These are phyloP conservation scores for Meira nashicola DNA, from an alignment of 1,284 basidiomycete genomes.

Conservation along the genomic window DNA sequence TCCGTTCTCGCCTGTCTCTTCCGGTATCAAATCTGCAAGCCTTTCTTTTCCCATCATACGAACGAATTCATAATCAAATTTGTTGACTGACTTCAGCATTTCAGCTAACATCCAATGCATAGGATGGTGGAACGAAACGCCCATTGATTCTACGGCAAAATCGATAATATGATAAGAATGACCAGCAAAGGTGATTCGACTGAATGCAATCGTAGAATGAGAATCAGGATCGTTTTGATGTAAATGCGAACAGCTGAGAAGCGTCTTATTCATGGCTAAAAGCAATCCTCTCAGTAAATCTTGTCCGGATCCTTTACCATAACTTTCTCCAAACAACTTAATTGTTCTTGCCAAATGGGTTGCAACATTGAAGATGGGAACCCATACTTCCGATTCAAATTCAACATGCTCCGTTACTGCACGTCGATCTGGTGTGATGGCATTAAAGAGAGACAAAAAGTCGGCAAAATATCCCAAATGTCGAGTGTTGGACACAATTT, in stretches of 20 bases:
- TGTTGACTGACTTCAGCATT: constrained; percentile 63
- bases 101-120: constrained; percentile 88
- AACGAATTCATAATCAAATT: constrained; percentile 1
- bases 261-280: constrained; percentile 57
- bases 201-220: constrained; percentile 60
- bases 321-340: constrained; percentile 47
- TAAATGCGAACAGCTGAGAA: constrained; percentile 12
- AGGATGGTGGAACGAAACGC: constrained; percentile 82
- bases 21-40: constrained; percentile 23
- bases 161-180: constrained; percentile 64
- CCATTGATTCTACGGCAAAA: constrained; percentile 36
- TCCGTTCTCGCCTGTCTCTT: constrained; percentile 27
- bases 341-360: constrained; percentile 44
- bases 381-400: constrained; percentile 51
- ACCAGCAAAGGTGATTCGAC: constrained; percentile 59
- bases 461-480: constrained; percentile 35
- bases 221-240: constrained; percentile 58
- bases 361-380: constrained; percentile 46
- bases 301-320: constrained; percentile 53
- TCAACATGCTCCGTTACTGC: constrained; percentile 47
- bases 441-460: constrained; percentile 45
- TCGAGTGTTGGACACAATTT: constrained; percentile 25
- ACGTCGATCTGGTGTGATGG: constrained; percentile 41
- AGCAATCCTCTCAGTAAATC: constrained; percentile 32
- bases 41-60: not conserved